Evolutionary conservation across 1,284 basidiomycete species (phyloP), one percentile per base, ranked within the genome.

Genomic region (Dichomitus squalens): DNA sequence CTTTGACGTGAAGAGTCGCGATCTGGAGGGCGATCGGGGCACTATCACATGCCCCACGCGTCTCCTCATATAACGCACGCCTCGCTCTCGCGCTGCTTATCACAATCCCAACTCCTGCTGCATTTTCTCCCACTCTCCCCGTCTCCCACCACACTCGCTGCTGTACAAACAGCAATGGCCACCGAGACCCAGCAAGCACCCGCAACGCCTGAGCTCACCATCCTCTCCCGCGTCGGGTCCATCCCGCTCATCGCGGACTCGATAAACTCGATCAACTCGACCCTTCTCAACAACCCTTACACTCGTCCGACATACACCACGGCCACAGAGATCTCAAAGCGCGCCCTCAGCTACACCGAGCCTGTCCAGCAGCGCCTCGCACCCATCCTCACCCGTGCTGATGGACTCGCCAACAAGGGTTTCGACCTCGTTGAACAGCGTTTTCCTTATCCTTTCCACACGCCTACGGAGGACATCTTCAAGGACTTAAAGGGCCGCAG

Each of bases 371-470:
- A 78, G 51, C 81, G 79, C 54, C 73, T 92, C 29, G 85, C 84
- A 0, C 88, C 90, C 18, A 70, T 90, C 40, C 79, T 91, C 63
- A 73, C 76, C 38, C 79, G 81, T 49, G 87, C 83, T 7, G 84
- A 92, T 65, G 81, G 72, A 23, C 76, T 76, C 57, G 90, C 87
- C 18, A 90, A 90, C 79, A 86, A 83, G 74, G 87, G 83, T 23
- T 78, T 91, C 49, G 89, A 92, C 67, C 83, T 71, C n/a, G 86
- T 92, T 51, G 79, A 91, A 74, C 77, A 80, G 50, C 81, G 82
- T 43, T 90, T 85, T 69, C 90, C 90, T 11, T 88, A 87, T 69
- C 83, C 89, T 5, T 92, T 92, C 80, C 77, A 84, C 59, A 82
- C 82, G 9, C 83, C 84, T 62, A 84, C 88, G 2, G 86, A 88